A percentile compares a stretch with the other conserved stretches of the same genome.
phyloP scores from a whole-genome alignment of 1,284 basidiomycete species.

The Microbotryomycetes sp. region DNA sequence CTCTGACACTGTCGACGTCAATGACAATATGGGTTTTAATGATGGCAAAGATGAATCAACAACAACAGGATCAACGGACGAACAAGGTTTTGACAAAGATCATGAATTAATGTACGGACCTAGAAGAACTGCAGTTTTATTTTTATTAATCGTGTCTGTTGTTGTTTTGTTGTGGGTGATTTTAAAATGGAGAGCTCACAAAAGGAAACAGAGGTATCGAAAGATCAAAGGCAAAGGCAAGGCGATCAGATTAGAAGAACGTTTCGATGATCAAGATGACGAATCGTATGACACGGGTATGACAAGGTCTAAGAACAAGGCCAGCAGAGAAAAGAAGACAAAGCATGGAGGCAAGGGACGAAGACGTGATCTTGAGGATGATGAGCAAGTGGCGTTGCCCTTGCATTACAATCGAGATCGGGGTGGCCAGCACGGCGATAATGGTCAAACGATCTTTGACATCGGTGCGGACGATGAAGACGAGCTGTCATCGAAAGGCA shows the following conservation, averaged over 20 bases:
- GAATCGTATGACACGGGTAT: too few species aligned
- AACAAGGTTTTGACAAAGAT: constrained; percentile 32
- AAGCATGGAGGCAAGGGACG: not conserved
- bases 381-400: too few species aligned
- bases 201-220: constrained; percentile 10
- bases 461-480: too few species aligned
- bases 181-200: constrained; percentile 16
- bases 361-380: not conserved
- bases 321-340: not conserved
- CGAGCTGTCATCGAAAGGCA: not conserved
- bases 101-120: constrained; percentile 34
- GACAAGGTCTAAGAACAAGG: not conserved
- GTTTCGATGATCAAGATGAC: too few species aligned
- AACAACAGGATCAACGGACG: not conserved
- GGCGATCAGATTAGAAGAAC: constrained; percentile 1
- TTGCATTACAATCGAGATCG: too few species aligned
- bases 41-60: not conserved
- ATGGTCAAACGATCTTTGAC: not conserved
- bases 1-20: too few species aligned
- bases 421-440: not conserved
- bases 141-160: constrained; percentile 24
- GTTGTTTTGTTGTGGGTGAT: constrained; percentile 11
- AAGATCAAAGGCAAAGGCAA: constrained; percentile 23
- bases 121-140: constrained; percentile 31
- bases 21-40: too few species aligned